Conservation (phyloP, 148 eudicot species). For the Cornus kousa region DNA sequence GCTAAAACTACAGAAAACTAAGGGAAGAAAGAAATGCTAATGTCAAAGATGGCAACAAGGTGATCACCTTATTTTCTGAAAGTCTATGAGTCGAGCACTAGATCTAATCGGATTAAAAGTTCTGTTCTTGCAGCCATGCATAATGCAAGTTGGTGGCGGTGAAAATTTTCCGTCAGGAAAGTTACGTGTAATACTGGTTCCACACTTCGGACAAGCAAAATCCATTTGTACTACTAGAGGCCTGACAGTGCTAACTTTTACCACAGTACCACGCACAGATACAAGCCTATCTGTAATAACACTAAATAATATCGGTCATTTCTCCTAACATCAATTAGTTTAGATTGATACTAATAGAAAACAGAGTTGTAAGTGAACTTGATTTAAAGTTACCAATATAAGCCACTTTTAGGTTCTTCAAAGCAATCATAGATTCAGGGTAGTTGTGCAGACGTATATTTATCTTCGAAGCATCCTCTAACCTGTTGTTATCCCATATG, state of each 20-base stretch:
- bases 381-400: conserved; percentile 67
- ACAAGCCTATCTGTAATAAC: conserved; percentile 79
- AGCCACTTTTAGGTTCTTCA: conserved; percentile 95
- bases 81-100: conserved; percentile 73
- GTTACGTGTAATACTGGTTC: conserved; percentile 60
- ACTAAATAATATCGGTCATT: conserved; percentile 14
- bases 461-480: conserved; percentile 47
- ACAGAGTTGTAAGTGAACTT: not conserved
- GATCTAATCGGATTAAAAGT: conserved; percentile 73
- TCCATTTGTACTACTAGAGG: conserved; percentile 85
- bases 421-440: conserved; percentile 78
- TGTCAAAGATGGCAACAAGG: conserved; percentile 10
- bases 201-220: conserved; percentile 76
- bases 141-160: conserved; percentile 68
- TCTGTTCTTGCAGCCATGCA: conserved; percentile 82
- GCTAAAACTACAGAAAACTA: not conserved
- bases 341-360: not conserved
- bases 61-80: conserved; percentile 87
- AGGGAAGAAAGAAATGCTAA: not conserved
- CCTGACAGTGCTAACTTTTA: conserved; percentile 90
- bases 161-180: conserved; percentile 98
- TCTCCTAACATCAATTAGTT: not conserved
- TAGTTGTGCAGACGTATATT: conserved; percentile 77
- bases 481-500: conserved; percentile 35
- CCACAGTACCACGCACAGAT: conserved; percentile 81